These are phyloP conservation scores for Neurospora cerealis DNA, from an alignment of 495 filamentous ascomycete species.

Conservation along the genomic window DNA sequence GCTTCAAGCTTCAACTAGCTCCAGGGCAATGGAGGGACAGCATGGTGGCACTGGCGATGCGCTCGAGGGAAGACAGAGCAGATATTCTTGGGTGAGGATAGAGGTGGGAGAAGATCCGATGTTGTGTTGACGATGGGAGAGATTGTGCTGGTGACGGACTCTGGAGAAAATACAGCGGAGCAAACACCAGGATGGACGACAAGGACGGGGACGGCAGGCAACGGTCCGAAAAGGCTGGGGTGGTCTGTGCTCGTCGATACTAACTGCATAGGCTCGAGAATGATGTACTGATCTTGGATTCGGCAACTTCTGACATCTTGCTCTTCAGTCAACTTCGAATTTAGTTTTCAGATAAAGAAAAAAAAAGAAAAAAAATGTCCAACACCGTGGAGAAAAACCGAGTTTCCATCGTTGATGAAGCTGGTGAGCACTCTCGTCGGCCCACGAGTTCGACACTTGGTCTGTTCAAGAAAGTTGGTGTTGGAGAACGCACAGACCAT, in stretches of 20 bases:
- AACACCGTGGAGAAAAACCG: rapidly evolving
- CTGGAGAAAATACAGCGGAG: background rate
- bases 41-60: background rate
- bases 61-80: background rate
- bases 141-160: background rate
- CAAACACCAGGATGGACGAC: background rate
- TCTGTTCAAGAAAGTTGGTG: background rate
- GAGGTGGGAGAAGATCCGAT: background rate
- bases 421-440: background rate
- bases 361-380: background rate
- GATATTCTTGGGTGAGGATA: background rate
- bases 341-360: background rate
- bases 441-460: background rate
- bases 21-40: background rate
- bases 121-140: background rate
- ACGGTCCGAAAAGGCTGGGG: background rate
- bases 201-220: background rate
- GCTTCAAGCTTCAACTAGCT: background rate
- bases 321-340: background rate
- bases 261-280: background rate
- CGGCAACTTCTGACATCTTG: background rate
- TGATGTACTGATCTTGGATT: background rate
- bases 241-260: background rate
- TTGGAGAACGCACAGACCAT: background rate
- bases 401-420: background rate